These are phyloP conservation scores for Monosporozyma siamensis DNA, from an alignment of 805 yeast genomes.

Conservation along the genomic window DNA sequence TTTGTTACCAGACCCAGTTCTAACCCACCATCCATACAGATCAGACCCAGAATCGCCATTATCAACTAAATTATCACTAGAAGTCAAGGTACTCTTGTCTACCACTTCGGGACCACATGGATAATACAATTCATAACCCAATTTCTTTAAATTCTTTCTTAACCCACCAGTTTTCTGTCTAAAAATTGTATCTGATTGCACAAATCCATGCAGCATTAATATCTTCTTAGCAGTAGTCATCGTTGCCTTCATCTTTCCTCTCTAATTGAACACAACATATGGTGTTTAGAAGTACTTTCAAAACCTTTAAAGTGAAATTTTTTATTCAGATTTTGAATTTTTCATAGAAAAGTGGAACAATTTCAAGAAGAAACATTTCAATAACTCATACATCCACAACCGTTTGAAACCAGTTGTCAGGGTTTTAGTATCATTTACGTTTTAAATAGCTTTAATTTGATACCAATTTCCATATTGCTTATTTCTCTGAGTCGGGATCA, in stretches of 20 bases:
- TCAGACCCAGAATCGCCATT: conserved; percentile 11
- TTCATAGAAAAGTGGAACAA: no score
- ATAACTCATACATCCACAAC: background rate
- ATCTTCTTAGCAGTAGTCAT: conserved; percentile 34
- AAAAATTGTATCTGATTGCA: conserved; percentile 72
- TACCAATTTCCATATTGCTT: background rate
- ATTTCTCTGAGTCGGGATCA: background rate
- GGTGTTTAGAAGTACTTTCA: no score
- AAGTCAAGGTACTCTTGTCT: conserved; percentile 8
- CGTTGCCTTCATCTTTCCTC: background rate
- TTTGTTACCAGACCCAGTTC: conserved; percentile 27
- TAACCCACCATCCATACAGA: conserved; percentile 60
- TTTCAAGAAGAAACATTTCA: no score
- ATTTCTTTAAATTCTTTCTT: conserved; percentile 53
- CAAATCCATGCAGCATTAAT: conserved; percentile 82
- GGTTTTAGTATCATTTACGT: background rate
- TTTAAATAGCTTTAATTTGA: background rate
- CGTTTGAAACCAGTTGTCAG: background rate
- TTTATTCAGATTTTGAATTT: no score
- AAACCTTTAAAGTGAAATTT: no score
- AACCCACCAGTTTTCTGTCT: conserved; percentile 80
- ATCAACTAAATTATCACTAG: background rate
- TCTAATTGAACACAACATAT: no score
- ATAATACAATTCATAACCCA: conserved; percentile 60
- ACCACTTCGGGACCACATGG: conserved; percentile 54